Conservation (phyloP, 2,329 filamentous ascomycete species). For the Dothistroma septosporum region DNA sequence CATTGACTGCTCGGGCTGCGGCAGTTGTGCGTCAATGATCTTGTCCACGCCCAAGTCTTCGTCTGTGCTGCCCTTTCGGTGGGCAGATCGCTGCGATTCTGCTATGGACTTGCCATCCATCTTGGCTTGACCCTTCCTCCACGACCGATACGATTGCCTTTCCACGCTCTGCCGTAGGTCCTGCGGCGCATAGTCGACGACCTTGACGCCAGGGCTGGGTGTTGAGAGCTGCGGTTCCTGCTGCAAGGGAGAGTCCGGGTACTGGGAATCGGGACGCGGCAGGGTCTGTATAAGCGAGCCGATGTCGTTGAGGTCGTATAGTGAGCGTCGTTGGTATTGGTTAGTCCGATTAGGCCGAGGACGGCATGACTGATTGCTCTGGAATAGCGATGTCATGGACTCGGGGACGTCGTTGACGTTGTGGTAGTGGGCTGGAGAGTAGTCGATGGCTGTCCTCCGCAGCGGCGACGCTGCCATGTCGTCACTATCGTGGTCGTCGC, state of each 20-base stretch:
- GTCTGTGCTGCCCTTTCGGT: slow-evolving; percentile 20
- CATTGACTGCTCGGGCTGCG: slow-evolving; percentile 51
- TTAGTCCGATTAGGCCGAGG: slow-evolving; percentile 14
- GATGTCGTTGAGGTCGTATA: slow-evolving; percentile 31
- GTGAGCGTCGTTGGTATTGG: slow-evolving; percentile 31
- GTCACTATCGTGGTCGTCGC: neutral
- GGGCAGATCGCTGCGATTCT: slow-evolving; percentile 33
- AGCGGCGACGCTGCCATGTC: slow-evolving; percentile 14
- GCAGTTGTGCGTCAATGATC: slow-evolving; percentile 60
- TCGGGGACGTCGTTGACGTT: slow-evolving; percentile 5
- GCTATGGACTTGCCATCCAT: slow-evolving; percentile 38
- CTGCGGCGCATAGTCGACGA: slow-evolving; percentile 11
- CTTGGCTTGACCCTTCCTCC: slow-evolving; percentile 47
- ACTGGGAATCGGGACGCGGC: slow-evolving; percentile 6
- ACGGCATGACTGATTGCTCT: slow-evolving; percentile 5
- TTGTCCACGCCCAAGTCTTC: slow-evolving; percentile 49
- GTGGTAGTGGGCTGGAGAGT: slow-evolving; percentile 13
- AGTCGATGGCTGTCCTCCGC: slow-evolving; percentile 11
- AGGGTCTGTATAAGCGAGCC: slow-evolving; percentile 11
- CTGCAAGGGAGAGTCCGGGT: slow-evolving; percentile 15
- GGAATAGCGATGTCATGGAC: slow-evolving; percentile 2
- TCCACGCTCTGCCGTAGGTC: slow-evolving; percentile 37
- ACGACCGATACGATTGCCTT: slow-evolving; percentile 46
- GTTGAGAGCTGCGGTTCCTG: slow-evolving; percentile 19
- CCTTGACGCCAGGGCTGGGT: slow-evolving; percentile 14